A percentile compares a stretch with the other conserved stretches of the same genome.
phyloP scores from a whole-genome alignment of 139 green algal genomes.

The Dunaliella sp. region DNA sequence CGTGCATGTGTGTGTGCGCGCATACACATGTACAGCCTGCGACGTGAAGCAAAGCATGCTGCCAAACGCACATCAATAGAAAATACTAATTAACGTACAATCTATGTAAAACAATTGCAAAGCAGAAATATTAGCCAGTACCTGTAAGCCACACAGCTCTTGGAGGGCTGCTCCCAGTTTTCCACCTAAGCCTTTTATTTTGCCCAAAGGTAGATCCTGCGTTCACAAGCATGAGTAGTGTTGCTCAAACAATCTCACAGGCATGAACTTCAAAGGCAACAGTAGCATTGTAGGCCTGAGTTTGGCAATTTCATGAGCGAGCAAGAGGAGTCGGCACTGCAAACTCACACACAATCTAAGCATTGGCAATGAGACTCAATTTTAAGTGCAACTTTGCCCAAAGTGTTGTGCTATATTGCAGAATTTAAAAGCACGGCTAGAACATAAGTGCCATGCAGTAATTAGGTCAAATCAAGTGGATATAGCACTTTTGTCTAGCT shows the following conservation, averaged over 20 bases:
- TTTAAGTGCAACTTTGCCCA: too few relatives aligned
- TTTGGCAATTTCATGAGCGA: too few relatives aligned
- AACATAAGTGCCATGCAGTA: too few relatives aligned
- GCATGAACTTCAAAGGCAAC: not conserved
- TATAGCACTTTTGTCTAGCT: too few relatives aligned
- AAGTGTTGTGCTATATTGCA: too few relatives aligned
- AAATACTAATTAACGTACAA: not conserved
- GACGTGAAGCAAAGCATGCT: not conserved
- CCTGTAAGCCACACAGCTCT: not conserved
- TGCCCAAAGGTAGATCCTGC: constrained; percentile 73
- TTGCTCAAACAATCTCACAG: not conserved
- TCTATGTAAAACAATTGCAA: not conserved
- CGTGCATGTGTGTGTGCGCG: not conserved
- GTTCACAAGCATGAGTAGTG: not conserved
- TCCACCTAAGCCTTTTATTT: constrained; percentile 84
- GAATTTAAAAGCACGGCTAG: too few relatives aligned
- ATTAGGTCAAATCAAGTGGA: too few relatives aligned
- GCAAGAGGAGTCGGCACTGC: too few relatives aligned
- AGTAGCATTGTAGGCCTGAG: not conserved
- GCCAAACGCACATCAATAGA: not conserved
- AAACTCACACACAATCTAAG: too few relatives aligned
- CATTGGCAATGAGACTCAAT: too few relatives aligned
- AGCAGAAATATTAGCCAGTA: not conserved
- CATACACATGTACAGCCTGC: not conserved
- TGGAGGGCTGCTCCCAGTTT: constrained; percentile 74